Conservation (phyloP, 805 yeast species). For the Ogataea degrootiae region DNA sequence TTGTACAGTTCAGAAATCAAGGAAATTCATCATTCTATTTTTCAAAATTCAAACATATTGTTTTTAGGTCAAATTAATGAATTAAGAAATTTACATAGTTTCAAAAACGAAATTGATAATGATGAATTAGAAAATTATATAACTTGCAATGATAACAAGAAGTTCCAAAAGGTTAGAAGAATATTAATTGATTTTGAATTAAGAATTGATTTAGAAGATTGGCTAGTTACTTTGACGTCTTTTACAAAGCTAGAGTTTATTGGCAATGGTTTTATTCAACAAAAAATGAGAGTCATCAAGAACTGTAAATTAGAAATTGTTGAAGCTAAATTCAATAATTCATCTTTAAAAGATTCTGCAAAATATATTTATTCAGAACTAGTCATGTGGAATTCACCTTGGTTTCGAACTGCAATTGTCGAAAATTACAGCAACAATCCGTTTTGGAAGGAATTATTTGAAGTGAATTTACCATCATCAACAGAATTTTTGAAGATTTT, state of each 20-base stretch:
- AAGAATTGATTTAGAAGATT: slow-evolving; percentile 68
- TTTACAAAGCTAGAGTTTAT: slow-evolving; percentile 55
- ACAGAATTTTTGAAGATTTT: slow-evolving; percentile 48
- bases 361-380: slow-evolving; percentile 60
- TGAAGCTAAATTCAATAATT: slow-evolving; percentile 52
- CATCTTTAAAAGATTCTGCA: neutral
- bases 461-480: slow-evolving; percentile 52
- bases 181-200: slow-evolving; percentile 59
- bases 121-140: slow-evolving; percentile 8
- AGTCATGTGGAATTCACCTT: slow-evolving; percentile 63
- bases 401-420: slow-evolving; percentile 74
- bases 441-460: slow-evolving; percentile 80
- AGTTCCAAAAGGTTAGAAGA: slow-evolving; percentile 21
- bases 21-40: slow-evolving; percentile 57
- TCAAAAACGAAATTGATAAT: slow-evolving; percentile 22
- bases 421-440: slow-evolving; percentile 44
- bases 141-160: slow-evolving; percentile 5
- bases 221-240: slow-evolving; percentile 65
- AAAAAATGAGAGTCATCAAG: slow-evolving; percentile 50
- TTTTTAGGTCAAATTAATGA: slow-evolving; percentile 54
- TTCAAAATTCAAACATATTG: slow-evolving; percentile 53
- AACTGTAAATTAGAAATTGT: slow-evolving; percentile 52
- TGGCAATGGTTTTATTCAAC: slow-evolving; percentile 21
- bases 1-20: slow-evolving; percentile 59
- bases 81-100: slow-evolving; percentile 41